A percentile compares a stretch with the other conserved stretches of the same genome.
Conservation (phyloP, 176 grass and related monocot species). For the Rhynchospora pubera region DNA sequence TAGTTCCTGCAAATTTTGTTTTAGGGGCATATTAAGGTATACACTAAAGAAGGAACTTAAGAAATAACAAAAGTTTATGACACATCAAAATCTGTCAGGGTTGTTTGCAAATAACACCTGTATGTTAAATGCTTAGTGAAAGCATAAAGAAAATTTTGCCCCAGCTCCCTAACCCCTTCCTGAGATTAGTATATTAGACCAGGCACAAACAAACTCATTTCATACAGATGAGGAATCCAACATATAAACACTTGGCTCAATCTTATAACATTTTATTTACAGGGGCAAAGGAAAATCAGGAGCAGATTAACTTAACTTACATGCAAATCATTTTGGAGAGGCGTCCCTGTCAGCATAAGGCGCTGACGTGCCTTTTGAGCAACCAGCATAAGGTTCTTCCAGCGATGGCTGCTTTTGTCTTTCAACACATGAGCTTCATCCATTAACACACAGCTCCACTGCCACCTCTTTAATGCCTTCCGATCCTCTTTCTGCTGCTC, state of each 20-base stretch:
- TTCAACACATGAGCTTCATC: constrained; percentile 98
- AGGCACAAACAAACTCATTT: not conserved
- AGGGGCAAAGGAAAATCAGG: not conserved
- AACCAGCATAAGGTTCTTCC: constrained; percentile 92
- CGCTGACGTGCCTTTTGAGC: constrained; percentile 67
- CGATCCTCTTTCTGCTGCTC: constrained; percentile 94
- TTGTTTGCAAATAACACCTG: not conserved
- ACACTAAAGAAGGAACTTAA: not conserved
- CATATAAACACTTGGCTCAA: not conserved
- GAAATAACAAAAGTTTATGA: not conserved
- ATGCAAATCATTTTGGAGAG: constrained; percentile 98
- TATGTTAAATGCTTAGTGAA: not conserved
- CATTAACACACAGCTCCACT: constrained; percentile 95
- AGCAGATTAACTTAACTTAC: constrained; percentile 36
- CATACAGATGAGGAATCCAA: not conserved
- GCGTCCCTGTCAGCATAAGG: constrained; percentile 87
- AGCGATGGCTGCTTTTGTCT: constrained; percentile 89
- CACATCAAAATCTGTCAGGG: not conserved
- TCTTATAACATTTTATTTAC: not conserved
- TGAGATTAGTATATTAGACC: no score
- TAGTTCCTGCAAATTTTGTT: constrained; percentile 63
- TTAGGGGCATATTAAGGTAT: not conserved
- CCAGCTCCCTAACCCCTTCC: not conserved
- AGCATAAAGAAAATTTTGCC: not conserved
- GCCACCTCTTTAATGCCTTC: constrained; percentile 78